Evolutionary conservation across 108 stramenopile species (phyloP).

Genomic region (Cyclotella choctawhatcheeana): DNA sequence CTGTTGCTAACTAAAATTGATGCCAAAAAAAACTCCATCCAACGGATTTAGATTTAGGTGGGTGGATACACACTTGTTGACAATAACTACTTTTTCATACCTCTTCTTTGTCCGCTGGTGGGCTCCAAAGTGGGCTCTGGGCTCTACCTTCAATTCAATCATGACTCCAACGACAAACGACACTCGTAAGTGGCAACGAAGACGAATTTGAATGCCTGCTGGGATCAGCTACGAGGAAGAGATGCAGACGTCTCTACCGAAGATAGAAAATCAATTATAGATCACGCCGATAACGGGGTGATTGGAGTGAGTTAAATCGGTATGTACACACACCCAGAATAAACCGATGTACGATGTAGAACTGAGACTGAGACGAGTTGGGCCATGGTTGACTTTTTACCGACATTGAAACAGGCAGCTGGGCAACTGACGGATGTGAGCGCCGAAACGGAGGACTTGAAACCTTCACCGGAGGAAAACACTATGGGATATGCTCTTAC

Average conservation of each 20-base stretch:
- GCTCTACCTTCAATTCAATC: no score
- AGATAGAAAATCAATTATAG: neutral
- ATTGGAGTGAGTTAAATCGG: conserved; percentile 31
- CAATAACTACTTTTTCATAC: no score
- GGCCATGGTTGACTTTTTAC: conserved; percentile 52
- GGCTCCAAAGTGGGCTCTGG: no score
- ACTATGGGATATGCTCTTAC: conserved; percentile 55
- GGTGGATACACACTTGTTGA: no score
- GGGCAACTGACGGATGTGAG: conserved; percentile 30
- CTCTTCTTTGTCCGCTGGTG: no score
- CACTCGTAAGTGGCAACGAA: neutral
- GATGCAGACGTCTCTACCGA: neutral
- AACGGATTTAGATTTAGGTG: no score
- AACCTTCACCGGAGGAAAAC: conserved; percentile 1
- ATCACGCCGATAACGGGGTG: conserved; percentile 38
- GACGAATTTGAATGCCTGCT: conserved; percentile 16
- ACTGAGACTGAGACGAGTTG: conserved; percentile 36
- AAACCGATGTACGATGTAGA: conserved; percentile 41
- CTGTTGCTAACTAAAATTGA: no score
- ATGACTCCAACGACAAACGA: conserved; percentile 16
- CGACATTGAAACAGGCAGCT: conserved; percentile 39
- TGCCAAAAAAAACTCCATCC: no score
- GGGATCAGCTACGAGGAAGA: conserved; percentile 4
- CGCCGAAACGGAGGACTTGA: conserved; percentile 40
- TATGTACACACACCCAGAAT: conserved; percentile 22